Evolutionary conservation across 768 basidiomycete species (phyloP), one percentile per base, ranked within the genome.

Genomic region (Candolleomyces eurysporus): DNA sequence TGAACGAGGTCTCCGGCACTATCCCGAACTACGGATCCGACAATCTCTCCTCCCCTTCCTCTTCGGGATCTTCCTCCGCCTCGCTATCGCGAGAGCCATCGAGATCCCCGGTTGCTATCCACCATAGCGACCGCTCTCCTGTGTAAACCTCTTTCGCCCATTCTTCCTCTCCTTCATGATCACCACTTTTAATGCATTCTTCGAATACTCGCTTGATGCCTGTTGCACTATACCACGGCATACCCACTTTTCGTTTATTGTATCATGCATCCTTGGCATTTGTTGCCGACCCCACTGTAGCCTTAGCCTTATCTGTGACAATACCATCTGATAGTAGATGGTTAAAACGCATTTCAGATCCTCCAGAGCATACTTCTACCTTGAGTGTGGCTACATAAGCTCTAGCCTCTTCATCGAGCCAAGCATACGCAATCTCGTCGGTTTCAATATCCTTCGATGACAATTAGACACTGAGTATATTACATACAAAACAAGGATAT

Each of bases 1-100:
- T 80, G 40, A 62, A 69, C 22, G 80, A 80, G 61, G 72, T 78
- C 43, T 74, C 75, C 22, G 78, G 77, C 39, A 71, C 74, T 0
- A 70, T 81, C 43, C 71, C 75, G 4, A 77, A 80, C 60, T 73
- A 69, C 64, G 72, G 71, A 45, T 63, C 67, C 19, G 66, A 64
- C 11, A 64, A 70, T 0, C 68, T 71, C 60, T 78, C 73, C 5
- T 69, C 78, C 16, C 46, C 67, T 13, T 71, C 76, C 10, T 76
- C 76, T 4, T 75, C 78, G 2, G 73, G 71, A 14, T 70, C 75
- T 2, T 73, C 73, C n/a, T 76, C 75, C 13, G 69, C 76, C 0
- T 74, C 77, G 68, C 66, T 51, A 70, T 61, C 0, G 53, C 66
- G n/a, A 65, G 66, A 7, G 68, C 71, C n/a, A 50, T 68, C 69